Evolutionary conservation across 148 eudicot species (phyloP).

Genomic region (Euryodendron excelsum): DNA sequence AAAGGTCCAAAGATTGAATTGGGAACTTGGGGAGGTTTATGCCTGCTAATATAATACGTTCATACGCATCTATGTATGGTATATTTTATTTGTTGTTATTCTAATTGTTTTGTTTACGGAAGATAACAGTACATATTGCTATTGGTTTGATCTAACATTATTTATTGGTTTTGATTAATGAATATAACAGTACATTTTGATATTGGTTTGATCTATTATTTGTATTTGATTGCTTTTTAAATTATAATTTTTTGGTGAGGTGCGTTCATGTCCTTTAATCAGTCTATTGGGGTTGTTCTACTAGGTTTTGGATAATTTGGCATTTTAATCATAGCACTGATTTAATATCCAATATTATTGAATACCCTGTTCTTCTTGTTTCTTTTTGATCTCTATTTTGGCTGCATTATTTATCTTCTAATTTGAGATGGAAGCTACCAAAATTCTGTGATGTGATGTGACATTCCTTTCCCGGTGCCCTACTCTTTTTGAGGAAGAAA

Average conservation of each 20-base stretch:
- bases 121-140: too few relatives aligned
- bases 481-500: not conserved
- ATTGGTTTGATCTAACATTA: too few relatives aligned
- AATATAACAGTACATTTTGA: not conserved
- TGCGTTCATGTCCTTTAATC: too few relatives aligned
- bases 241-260: not conserved
- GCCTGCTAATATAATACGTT: not conserved
- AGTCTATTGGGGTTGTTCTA: not conserved
- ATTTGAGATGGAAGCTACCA: not conserved
- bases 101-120: too few relatives aligned
- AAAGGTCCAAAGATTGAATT: not conserved
- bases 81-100: not conserved
- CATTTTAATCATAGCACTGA: not conserved
- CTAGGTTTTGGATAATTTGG: not conserved
- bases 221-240: too few relatives aligned
- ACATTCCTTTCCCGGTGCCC: not conserved
- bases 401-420: not conserved
- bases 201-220: not conserved
- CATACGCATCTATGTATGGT: too few relatives aligned
- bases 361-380: not conserved
- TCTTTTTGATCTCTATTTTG: not conserved
- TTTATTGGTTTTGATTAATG: not conserved
- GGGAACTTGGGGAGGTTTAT: not conserved
- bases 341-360: too few relatives aligned
- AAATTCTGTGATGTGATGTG: not conserved